phyloP scores from a whole-genome alignment of 306 rosid species.

The Mimosa pudica region DNA sequence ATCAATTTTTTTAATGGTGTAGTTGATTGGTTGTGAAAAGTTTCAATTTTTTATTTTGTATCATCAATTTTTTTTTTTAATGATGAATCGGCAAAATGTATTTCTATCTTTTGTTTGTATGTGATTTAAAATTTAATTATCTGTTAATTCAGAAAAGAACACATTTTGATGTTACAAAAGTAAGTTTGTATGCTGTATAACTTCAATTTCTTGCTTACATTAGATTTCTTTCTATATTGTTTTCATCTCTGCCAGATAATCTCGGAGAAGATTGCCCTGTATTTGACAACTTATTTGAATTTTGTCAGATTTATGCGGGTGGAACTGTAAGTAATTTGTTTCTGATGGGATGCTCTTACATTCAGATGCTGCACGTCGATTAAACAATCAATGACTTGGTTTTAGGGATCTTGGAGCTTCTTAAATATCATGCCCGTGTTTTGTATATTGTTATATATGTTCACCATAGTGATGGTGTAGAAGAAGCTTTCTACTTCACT shows the following conservation, averaged over 20 bases:
- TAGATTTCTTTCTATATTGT: constrained; percentile 14
- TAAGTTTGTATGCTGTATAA: constrained; percentile 18
- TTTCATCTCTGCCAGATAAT: constrained; percentile 65
- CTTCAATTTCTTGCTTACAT: constrained; percentile 20
- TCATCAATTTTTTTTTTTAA: too few relatives aligned
- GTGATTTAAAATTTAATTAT: background rate
- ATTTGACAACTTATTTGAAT: constrained; percentile 92
- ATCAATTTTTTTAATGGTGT: too few relatives aligned
- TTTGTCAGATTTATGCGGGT: constrained; percentile 97
- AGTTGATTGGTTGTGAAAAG: too few relatives aligned
- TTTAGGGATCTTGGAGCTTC: constrained; percentile 94
- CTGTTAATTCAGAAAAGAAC: constrained; percentile 3
- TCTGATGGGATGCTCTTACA: constrained; percentile 23
- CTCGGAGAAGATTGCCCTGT: constrained; percentile 99
- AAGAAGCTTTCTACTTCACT: constrained; percentile 97
- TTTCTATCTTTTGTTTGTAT: constrained; percentile 1
- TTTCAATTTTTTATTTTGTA: too few relatives aligned
- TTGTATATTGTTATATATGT: constrained; percentile 94
- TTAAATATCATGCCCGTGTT: constrained; percentile 93
- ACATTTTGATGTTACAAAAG: background rate
- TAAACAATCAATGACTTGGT: constrained; percentile 97
- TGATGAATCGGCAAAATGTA: constrained; percentile 81
- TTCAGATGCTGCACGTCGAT: constrained; percentile 93
- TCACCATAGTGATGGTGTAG: constrained; percentile 99
- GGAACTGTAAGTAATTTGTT: constrained; percentile 82